Conservation (phyloP, 306 rosid genomes). For the Dalbergia oliveri region DNA sequence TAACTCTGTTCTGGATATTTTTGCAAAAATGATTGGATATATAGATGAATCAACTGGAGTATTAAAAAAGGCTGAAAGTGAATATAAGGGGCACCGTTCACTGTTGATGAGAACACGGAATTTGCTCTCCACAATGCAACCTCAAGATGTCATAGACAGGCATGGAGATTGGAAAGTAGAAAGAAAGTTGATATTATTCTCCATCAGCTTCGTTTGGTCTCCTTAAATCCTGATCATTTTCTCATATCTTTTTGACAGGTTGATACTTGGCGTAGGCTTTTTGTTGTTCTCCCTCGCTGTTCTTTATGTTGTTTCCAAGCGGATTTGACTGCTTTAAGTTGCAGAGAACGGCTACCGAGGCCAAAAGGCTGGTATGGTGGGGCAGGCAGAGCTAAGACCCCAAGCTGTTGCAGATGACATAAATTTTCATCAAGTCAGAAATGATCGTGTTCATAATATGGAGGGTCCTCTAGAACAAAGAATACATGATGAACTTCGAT, state of each 20-base stretch:
- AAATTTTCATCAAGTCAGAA: slow-evolving; percentile 60
- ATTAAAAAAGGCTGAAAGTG: slow-evolving; percentile 83
- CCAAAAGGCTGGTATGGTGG: slow-evolving; percentile 77
- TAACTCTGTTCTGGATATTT: slow-evolving; percentile 22
- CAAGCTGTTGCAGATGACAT: slow-evolving; percentile 59
- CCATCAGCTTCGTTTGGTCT: slow-evolving; percentile 7
- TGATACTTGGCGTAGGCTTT: slow-evolving; percentile 73
- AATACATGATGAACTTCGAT: slow-evolving; percentile 78
- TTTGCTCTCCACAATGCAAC: slow-evolving; percentile 91
- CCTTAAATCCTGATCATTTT: slow-evolving; percentile 12
- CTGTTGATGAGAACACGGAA: slow-evolving; percentile 78
- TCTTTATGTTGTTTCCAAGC: slow-evolving; percentile 87
- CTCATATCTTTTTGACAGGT: slow-evolving; percentile 60
- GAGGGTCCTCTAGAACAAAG: slow-evolving; percentile 60
- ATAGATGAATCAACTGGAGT: slow-evolving; percentile 89
- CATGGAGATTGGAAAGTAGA: slow-evolving; percentile 23
- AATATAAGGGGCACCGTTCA: slow-evolving; percentile 90
- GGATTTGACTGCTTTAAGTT: slow-evolving; percentile 74
- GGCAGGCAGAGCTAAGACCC: slow-evolving; percentile 60
- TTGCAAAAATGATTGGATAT: slow-evolving; percentile 46
- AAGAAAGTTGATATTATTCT: neutral
- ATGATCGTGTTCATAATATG: slow-evolving; percentile 46
- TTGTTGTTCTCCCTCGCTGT: slow-evolving; percentile 79
- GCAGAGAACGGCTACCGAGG: slow-evolving; percentile 80
- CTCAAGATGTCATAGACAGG: slow-evolving; percentile 95